Base-by-base conservation (phyloP, 2,329 filamentous ascomycete species). In the Epichloe coenophiala region DNA sequence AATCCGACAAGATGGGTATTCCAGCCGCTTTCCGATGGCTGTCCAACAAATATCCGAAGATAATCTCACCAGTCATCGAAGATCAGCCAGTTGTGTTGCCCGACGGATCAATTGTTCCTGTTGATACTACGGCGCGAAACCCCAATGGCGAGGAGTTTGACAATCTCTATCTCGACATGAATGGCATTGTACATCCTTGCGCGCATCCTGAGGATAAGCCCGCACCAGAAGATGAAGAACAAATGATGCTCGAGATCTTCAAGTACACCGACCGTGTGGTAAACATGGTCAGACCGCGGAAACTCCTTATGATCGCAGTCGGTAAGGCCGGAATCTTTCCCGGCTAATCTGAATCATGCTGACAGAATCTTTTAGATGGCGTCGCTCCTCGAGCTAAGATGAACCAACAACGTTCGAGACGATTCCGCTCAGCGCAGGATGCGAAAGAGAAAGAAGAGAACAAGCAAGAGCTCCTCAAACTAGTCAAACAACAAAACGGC, bases 231-330 rank as follows among this genome's bases (percentile, higher is more conserved):
- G 91, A 93, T 54, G 93, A 98, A 71, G 88, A 95, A 66, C 93
- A 97, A 71, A 98, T 98, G 93, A 98, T 98, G 93, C 67, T 96
- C 60, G 94, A 94, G 63, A 83, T 98, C 54, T 98, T 98, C 75
- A 88, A 85, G 64, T 98, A 98, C 69, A 98, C 93, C n/a, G 90
- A 98, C 64, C 85, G 93, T 53, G 90, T 98, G 23, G 88, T 98
- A 58, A 96, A 95, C 66, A 98, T 98, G 91, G 91, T 95, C 57
- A 86, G 93, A 54, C 93, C 93, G 9, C 83, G 93, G 59, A 97
- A 96, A 71, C 72, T 98, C 46, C 78, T 98, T 51, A 93, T 97
- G 86, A 96, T 98, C 63, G 93, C 93, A 61, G 90, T 98, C 65
- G 86, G 86, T 90, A 75, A 61, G 81, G 71, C 47, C 56, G 9